Evolutionary conservation across 805 yeast species (phyloP).

Genomic region (Pichia eremophila): DNA sequence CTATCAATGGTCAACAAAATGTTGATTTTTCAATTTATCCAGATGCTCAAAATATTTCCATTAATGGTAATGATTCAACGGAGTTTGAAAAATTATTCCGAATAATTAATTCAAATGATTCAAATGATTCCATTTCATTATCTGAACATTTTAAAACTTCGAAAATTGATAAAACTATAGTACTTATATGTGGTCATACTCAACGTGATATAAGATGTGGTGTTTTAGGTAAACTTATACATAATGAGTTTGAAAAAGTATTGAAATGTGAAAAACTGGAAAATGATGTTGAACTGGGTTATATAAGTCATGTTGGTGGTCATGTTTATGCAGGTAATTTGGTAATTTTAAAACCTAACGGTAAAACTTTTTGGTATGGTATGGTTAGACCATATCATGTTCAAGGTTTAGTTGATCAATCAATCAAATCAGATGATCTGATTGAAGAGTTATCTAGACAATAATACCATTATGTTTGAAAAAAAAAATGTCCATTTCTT

Average conservation of each 20-base stretch:
- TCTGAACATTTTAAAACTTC: neutral
- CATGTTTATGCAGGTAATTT: conserved; percentile 83
- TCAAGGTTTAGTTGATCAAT: conserved; percentile 53
- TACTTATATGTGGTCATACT: conserved; percentile 59
- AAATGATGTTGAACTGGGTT: conserved; percentile 31
- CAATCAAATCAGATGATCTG: conserved; percentile 39
- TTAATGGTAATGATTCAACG: neutral
- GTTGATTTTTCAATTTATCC: conserved; percentile 7
- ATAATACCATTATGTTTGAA: neutral
- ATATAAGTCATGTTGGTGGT: conserved; percentile 75
- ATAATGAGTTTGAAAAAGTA: conserved; percentile 39
- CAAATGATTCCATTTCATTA: neutral
- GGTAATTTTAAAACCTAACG: conserved; percentile 38
- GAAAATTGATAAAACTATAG: conserved; percentile 22
- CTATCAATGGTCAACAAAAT: neutral
- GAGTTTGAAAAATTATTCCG: neutral
- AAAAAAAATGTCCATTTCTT: too few relatives aligned
- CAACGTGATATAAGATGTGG: conserved; percentile 64
- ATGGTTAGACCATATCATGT: conserved; percentile 57
- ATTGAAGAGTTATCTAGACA: conserved; percentile 47
- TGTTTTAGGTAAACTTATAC: conserved; percentile 47
- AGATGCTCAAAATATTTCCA: conserved; percentile 1
- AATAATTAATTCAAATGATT: neutral
- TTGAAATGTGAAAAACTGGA: conserved; percentile 28
- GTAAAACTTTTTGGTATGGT: conserved; percentile 64